Evolutionary conservation across 2,329 filamentous ascomycete species (phyloP).

Genomic region (Dactylellina sp.): DNA sequence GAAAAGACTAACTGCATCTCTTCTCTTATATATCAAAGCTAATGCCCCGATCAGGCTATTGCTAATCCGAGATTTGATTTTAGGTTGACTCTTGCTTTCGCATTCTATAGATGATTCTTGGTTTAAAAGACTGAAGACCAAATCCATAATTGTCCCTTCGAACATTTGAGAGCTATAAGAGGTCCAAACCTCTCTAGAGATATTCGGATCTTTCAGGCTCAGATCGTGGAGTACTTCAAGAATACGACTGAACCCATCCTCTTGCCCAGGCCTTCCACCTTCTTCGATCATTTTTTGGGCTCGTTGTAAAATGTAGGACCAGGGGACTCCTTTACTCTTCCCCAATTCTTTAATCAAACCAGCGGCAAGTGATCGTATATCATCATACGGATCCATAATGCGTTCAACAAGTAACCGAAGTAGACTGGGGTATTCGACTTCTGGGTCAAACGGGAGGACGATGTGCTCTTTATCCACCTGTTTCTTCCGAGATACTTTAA

Average conservation of each 20-base stretch:
- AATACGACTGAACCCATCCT: conserved; percentile 83
- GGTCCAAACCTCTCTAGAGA: conserved; percentile 26
- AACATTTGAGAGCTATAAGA: conserved; percentile 15
- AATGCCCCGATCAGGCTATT: conserved; percentile 63
- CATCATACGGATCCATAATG: conserved; percentile 89
- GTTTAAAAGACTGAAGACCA: conserved; percentile 35
- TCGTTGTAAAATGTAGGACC: conserved; percentile 67
- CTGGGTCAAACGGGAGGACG: conserved; percentile 43
- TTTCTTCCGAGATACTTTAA: conserved; percentile 43
- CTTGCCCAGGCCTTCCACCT: conserved; percentile 89
- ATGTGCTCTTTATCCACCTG: conserved; percentile 49
- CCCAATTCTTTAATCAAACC: conserved; percentile 69
- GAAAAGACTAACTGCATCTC: conserved; percentile 61
- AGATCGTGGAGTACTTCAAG: conserved; percentile 66
- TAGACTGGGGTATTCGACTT: conserved; percentile 62
- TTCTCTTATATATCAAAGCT: conserved; percentile 45
- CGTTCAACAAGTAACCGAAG: conserved; percentile 79
- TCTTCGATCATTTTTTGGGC: conserved; percentile 72
- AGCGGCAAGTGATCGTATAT: conserved; percentile 76
- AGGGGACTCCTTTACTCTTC: conserved; percentile 61
- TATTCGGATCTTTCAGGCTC: conserved; percentile 29
- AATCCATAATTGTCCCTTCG: conserved; percentile 16
- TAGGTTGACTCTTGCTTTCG: conserved; percentile 65
- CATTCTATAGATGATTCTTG: conserved; percentile 5
- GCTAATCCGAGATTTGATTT: conserved; percentile 69